Percentiles rank a stretch among this genome's conserved stretches.
Evolutionary conservation across 768 basidiomycete species (phyloP).

Genomic region (Tylopilus plumbeoviolaceoides): DNA sequence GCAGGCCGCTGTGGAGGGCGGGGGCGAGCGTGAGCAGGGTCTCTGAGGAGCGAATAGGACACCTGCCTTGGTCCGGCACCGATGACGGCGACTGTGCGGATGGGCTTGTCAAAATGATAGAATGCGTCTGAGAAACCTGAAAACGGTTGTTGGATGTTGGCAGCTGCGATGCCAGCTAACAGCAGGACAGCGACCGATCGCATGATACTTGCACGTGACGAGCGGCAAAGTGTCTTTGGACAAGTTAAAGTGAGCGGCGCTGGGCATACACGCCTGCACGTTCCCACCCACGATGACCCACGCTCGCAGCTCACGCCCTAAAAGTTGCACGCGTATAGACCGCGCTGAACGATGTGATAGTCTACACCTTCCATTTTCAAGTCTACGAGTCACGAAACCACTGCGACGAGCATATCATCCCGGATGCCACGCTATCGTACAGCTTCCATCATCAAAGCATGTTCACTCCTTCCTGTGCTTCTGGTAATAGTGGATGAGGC

Average conservation of each 20-base stretch:
- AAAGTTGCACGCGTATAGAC: too few species aligned
- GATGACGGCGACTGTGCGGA: conserved; percentile 10
- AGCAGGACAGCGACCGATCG: background rate
- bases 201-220: too few species aligned
- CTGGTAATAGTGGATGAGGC: conserved; percentile 96
- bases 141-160: background rate
- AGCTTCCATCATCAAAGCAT: background rate
- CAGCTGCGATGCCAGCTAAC: background rate
- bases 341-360: too few species aligned
- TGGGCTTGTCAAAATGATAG: conserved; percentile 1
- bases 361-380: too few species aligned
- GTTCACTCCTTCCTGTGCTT: conserved; percentile 72
- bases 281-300: too few species aligned
- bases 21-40: background rate
- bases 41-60: too few species aligned
- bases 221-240: too few species aligned
- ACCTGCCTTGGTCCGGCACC: conserved; percentile 15
- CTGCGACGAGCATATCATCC: background rate
- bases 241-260: too few species aligned
- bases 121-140: background rate
- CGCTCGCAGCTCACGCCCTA: too few species aligned
- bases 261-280: too few species aligned
- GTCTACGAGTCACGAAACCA: background rate
- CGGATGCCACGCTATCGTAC: too few species aligned
- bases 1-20: conserved; percentile 3